Evolutionary conservation across 1,284 basidiomycete genomes (phyloP).

Genomic region (Trametes versicolor): DNA sequence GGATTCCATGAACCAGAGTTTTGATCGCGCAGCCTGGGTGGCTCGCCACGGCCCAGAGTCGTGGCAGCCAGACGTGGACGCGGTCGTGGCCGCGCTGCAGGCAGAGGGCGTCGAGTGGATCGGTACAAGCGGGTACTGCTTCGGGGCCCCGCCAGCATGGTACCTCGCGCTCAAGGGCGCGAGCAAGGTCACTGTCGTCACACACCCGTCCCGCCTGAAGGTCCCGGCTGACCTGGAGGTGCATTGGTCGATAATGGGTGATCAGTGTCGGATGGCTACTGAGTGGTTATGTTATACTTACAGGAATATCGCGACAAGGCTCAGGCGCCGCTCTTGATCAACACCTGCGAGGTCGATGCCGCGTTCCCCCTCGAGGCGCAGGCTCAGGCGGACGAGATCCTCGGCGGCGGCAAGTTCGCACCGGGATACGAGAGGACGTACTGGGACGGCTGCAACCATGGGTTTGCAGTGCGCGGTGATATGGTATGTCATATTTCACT

Average conservation of each 20-base stretch:
- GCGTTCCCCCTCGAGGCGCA: constrained; percentile 46
- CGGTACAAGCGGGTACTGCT: constrained; percentile 76
- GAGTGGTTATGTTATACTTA: neutral
- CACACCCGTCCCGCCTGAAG: constrained; percentile 77
- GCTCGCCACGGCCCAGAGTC: constrained; percentile 53
- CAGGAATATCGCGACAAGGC: constrained; percentile 45
- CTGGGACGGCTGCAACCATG: constrained; percentile 58
- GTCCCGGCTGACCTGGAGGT: constrained; percentile 72
- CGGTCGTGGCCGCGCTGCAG: constrained; percentile 65
- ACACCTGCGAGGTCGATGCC: constrained; percentile 50
- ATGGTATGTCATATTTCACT: constrained; percentile 34
- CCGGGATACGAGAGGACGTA: constrained; percentile 54
- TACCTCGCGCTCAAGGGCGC: constrained; percentile 72
- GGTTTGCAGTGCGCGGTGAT: constrained; percentile 58
- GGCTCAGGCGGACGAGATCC: constrained; percentile 49
- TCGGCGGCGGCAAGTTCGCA: constrained; percentile 50
- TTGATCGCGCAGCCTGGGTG: constrained; percentile 61
- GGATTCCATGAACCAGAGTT: constrained; percentile 47
- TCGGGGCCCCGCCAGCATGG: constrained; percentile 66
- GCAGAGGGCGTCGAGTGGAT: constrained; percentile 65
- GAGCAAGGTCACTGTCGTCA: constrained; percentile 61
- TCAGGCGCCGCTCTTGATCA: constrained; percentile 54
- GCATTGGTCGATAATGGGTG: constrained; percentile 5
- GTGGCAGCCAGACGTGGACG: constrained; percentile 65
- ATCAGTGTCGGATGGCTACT: neutral